Base-by-base conservation (phyloP, 106 monocot genomes). In the Platanthera guangdongensis region DNA sequence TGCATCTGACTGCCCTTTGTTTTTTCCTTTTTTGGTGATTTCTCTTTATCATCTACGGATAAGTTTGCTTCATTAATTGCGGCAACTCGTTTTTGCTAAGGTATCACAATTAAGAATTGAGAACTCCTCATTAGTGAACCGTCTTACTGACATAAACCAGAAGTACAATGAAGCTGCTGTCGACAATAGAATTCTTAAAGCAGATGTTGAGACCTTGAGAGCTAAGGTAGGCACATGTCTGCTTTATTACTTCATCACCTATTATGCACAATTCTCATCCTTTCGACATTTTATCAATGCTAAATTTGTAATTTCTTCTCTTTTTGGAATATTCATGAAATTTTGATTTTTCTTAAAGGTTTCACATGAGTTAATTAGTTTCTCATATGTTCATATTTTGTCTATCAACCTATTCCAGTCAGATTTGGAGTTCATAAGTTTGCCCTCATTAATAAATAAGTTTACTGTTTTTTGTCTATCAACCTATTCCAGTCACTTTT, bases 51-150 rank as follows among this genome's bases (percentile, higher is more conserved):
- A 22, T 67, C 59, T 67, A 67, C 12, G 9, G 32, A 67, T 71
- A 1, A 28, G 14, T 48, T 47, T 71, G 13, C 7, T 71, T 18
- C 70, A 71, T 48, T 48, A 48, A 67, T 0, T 74, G 1, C 12
- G 53, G 16, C 67, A 71, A 76, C 15, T 60, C 57, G 16, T 8
- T 28, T 74, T 30, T 7, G 22, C 13, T 5, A 8, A 95, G 95
- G 95, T 95, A 59, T 87, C 91, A n/a, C 86, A 92, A 78, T 78
- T 95, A 65, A 86, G 86, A 85, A 81, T 81, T 80, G 95, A 92
- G 80, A 92, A 95, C 70, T 89, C 95, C 8, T 86, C 95, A 46
- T 78, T 95, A 21, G 51, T 90, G 73, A 92, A 90, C 86, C 89
- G 83, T 32, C 83, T 95, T 11, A 83, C 88, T 25, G 92, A 95